Evolutionary conservation across 1,284 basidiomycete genomes (phyloP), one percentile per base, ranked within the genome.

Genomic region (Inonotus obliquus): DNA sequence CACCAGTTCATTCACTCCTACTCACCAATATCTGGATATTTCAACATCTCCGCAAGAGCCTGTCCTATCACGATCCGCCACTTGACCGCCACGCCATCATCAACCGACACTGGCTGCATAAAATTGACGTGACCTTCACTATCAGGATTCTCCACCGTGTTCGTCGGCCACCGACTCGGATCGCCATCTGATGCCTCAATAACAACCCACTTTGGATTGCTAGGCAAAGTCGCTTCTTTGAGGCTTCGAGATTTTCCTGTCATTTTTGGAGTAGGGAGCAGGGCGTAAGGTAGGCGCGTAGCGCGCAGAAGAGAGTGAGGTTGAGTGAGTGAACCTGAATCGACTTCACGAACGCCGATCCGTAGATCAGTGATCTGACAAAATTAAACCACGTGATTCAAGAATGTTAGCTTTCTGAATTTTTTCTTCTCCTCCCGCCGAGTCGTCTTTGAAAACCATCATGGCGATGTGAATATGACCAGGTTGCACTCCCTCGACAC

Each of bases 91-190:
- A 78, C 69, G 23, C 76, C 69, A 53, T 86, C 80, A 47, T 86
- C 81, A 14, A 81, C 64, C 4, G 69, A 70, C 0, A 87, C 70
- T 0, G 75, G 76, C 13, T 81, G 76, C 81, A 86, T 86, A 71
- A 73, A 92, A 68, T 92, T 91, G 32, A 92, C 84, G 56, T 83
- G 74, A 2, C 87, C 86, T 4, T 83, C 81, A 7, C 60, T 49
- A 67, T 87, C 84, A 9, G 87, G 77, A 2, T 77, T 67, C 58
- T 75, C 73, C 11, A 73, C 76, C 4, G 80, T 87, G 60, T 86
- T 83, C 25, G 69, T 72, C 1, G 89, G 89, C 80, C 83, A 86
- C 21, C 71, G 72, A 9, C 61, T 63, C 1, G 70, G 51, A 63
- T 82, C 75, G 17, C 88, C 89, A 61, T 92, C 89, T 1, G 83